Percentiles rank a stretch among this genome's conserved stretches.
These are phyloP conservation scores for Sabuloglossum arenarium DNA, from an alignment of 495 filamentous ascomycete species.

Conservation along the genomic window DNA sequence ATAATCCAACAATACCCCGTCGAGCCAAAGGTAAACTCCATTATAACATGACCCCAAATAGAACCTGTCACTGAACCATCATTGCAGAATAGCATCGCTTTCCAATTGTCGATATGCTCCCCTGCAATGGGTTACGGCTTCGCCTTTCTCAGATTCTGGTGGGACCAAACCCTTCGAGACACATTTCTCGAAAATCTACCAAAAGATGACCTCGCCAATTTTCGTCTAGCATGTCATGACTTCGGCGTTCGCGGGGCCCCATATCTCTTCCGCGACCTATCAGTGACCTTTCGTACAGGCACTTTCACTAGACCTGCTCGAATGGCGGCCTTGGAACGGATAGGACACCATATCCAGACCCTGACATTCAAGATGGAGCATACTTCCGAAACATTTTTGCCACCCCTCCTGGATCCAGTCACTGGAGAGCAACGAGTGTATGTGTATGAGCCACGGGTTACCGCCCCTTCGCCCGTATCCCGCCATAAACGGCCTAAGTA, in stretches of 20 bases:
- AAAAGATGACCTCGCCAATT: slow-evolving; percentile 21
- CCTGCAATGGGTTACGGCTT: slow-evolving; percentile 6
- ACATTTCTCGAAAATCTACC: slow-evolving; percentile 20
- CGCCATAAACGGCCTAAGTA: slow-evolving; percentile 29
- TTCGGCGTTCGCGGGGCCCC: slow-evolving; percentile 26
- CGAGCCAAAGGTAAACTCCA: not conserved
- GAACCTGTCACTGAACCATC: not conserved
- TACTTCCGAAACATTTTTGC: slow-evolving; percentile 47
- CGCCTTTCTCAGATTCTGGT: slow-evolving; percentile 28
- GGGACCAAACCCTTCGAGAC: slow-evolving; percentile 23
- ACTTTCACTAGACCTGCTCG: slow-evolving; percentile 47
- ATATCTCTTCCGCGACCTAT: slow-evolving; percentile 27
- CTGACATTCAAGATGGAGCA: slow-evolving; percentile 52
- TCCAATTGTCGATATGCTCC: not conserved
- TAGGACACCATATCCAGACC: slow-evolving; percentile 50
- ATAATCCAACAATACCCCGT: not conserved
- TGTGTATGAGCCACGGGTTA: slow-evolving; percentile 48
- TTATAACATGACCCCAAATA: not conserved
- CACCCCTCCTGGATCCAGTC: slow-evolving; percentile 47
- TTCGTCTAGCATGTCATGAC: slow-evolving; percentile 31
- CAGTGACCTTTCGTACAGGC: slow-evolving; percentile 43
- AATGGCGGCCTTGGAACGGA: slow-evolving; percentile 44
- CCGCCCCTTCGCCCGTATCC: slow-evolving; percentile 11
- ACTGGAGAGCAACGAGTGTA: slow-evolving; percentile 55
- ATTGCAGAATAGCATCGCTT: not conserved